These are phyloP conservation scores for Linnemannia zychae DNA, from an alignment of 192 early-diverging fungal genomes.

Conservation along the genomic window DNA sequence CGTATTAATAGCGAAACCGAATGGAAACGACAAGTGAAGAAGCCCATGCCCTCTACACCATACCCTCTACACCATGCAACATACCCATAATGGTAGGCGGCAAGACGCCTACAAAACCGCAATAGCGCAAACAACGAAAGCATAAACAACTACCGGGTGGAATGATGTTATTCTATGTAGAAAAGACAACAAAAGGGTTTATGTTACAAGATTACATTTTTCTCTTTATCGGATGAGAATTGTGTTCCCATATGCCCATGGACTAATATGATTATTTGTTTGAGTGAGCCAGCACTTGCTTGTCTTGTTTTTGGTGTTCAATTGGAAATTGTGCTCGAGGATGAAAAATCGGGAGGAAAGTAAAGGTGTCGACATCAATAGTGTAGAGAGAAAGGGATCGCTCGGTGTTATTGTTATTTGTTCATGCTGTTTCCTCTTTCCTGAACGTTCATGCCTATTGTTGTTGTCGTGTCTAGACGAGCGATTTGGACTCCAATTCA, in stretches of 20 bases:
- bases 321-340: background rate
- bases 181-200: background rate
- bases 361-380: background rate
- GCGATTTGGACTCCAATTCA: background rate
- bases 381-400: background rate
- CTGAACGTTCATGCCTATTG: too few relatives aligned
- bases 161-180: background rate
- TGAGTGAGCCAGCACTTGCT: background rate
- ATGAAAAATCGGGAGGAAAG: slow-evolving; percentile 4
- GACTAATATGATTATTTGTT: background rate
- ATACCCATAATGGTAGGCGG: too few relatives aligned
- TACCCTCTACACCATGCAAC: background rate
- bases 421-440: background rate
- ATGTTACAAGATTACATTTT: background rate
- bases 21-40: background rate
- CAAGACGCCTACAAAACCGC: too few relatives aligned
- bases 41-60: background rate
- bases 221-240: background rate
- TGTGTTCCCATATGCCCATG: slow-evolving; percentile 1
- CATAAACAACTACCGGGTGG: background rate
- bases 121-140: too few relatives aligned
- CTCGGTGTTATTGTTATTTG: background rate
- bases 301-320: background rate
- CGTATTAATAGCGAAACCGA: background rate
- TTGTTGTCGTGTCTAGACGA: background rate